phyloP scores from a whole-genome alignment of 2,329 filamentous ascomycete genomes.

The Claviceps cyperi region DNA sequence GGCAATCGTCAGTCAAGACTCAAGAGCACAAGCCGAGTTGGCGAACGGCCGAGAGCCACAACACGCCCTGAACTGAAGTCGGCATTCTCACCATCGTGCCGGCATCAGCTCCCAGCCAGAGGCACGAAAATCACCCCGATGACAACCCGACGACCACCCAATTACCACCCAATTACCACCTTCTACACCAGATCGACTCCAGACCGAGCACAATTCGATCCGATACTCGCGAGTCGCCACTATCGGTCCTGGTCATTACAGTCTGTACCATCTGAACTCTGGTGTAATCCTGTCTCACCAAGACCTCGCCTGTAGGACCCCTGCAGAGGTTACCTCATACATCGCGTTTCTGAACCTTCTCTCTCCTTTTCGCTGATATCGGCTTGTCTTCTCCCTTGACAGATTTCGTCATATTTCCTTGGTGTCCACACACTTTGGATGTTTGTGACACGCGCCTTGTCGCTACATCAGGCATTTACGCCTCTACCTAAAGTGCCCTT shows the following conservation, averaged over 20 bases:
- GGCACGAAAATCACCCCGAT: neutral
- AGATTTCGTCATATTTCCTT: too few relatives aligned
- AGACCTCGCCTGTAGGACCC: neutral
- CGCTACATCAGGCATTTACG: too few relatives aligned
- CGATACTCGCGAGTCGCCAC: neutral
- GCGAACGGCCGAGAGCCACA: neutral
- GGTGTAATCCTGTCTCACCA: slow-evolving; percentile 1
- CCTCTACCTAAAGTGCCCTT: too few relatives aligned
- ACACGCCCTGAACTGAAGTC: neutral
- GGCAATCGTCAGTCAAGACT: neutral
- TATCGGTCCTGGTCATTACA: neutral
- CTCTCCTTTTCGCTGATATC: neutral
- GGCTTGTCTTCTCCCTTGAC: neutral
- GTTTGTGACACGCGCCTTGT: too few relatives aligned
- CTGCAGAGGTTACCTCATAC: slow-evolving; percentile 1
- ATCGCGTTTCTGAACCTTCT: neutral
- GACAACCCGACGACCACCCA: neutral
- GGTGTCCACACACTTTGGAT: too few relatives aligned
- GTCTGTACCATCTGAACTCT: neutral
- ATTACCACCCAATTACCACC: neutral
- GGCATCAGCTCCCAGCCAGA: neutral
- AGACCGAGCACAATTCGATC: neutral
- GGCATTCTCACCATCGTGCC: neutral
- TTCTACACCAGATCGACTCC: neutral
- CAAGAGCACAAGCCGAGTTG: too few relatives aligned